These are phyloP conservation scores for Sideroxylon spinosum DNA, from an alignment of 179 eudicot genomes.

Conservation along the genomic window DNA sequence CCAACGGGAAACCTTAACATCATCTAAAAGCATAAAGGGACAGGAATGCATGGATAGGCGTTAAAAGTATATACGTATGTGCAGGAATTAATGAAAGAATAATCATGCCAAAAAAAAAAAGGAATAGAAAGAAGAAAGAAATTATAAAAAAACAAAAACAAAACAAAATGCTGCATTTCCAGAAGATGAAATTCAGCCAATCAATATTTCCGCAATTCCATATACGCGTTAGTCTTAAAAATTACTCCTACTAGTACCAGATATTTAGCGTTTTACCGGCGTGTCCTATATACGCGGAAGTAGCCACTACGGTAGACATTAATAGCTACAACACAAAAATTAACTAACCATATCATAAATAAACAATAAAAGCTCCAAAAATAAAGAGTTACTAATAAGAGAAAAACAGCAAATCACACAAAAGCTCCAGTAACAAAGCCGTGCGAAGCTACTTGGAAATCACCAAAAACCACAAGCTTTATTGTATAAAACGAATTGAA, in stretches of 20 bases:
- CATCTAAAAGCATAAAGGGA: not conserved
- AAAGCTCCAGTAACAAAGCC: not conserved
- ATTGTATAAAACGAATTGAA: no score
- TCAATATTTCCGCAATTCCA: not conserved
- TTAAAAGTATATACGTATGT: no score
- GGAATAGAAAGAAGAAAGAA: not conserved
- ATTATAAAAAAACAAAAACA: not conserved
- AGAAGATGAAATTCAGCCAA: not conserved
- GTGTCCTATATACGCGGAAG: slow-evolving; percentile 9
- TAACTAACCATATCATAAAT: slow-evolving; percentile 1
- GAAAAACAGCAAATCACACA: not conserved
- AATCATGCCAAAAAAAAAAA: not conserved
- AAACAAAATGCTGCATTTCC: not conserved
- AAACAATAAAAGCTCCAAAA: not conserved
- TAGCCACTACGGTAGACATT: not conserved
- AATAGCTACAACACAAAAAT: slow-evolving; percentile 9
- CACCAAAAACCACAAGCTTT: not conserved
- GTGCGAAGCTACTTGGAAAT: not conserved
- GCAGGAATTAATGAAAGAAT: no score
- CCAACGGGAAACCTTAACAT: not conserved
- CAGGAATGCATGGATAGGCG: not conserved
- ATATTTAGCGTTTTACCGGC: not conserved
- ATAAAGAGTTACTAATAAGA: not conserved
- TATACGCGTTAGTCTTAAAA: not conserved
- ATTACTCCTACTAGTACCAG: not conserved